Evolutionary conservation across 768 basidiomycete genomes (phyloP).

Genomic region (Aureoboletus auriporus): DNA sequence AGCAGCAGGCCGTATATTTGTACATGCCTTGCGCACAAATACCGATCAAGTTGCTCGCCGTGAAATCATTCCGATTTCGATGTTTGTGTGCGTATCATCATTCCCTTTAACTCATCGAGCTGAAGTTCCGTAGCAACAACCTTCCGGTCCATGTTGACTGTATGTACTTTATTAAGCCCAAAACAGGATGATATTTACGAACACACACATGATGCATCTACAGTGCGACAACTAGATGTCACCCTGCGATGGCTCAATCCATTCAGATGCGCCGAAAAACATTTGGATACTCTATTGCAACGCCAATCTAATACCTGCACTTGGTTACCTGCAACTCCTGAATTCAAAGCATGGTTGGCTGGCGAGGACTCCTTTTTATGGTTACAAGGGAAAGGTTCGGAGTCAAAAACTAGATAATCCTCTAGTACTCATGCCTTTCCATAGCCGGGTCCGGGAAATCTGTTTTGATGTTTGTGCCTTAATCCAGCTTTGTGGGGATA

Average conservation of each 20-base stretch:
- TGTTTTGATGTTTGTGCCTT: background rate
- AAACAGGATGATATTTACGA: too few relatives aligned
- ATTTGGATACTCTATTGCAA: background rate
- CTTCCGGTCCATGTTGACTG: too few relatives aligned
- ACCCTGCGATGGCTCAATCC: background rate
- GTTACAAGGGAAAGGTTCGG: conserved; percentile 2
- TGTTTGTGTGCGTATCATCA: too few relatives aligned
- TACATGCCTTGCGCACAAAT: too few relatives aligned
- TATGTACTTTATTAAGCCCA: too few relatives aligned
- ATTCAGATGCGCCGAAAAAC: background rate
- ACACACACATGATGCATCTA: background rate
- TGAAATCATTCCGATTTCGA: too few relatives aligned
- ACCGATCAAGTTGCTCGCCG: too few relatives aligned
- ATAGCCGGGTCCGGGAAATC: background rate
- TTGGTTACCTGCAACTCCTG: background rate
- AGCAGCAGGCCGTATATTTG: too few relatives aligned
- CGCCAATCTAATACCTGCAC: background rate
- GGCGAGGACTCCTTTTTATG: background rate
- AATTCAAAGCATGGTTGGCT: background rate
- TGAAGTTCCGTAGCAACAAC: too few relatives aligned
- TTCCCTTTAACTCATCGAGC: too few relatives aligned
- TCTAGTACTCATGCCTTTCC: background rate
- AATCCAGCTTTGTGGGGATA: background rate
- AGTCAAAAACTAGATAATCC: background rate
- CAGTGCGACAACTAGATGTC: background rate